Base-by-base conservation (phyloP, 225 moss, liverwort and hornwort species). In the Bryum argenteum region DNA sequence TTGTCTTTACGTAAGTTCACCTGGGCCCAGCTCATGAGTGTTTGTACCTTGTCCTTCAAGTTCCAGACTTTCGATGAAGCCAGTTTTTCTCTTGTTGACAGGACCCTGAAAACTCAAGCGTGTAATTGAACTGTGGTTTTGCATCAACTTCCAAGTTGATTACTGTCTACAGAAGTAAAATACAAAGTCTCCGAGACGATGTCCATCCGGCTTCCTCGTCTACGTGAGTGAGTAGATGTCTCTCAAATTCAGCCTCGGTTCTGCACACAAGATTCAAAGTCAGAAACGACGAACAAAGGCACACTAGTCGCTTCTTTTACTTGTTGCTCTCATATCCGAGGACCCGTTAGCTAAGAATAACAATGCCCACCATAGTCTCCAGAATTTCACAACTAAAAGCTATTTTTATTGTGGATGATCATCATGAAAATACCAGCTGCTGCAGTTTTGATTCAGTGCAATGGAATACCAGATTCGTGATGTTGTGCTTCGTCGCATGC, bases 201-300 rank as follows among this genome's bases (percentile, higher is more conserved):
- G 60, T 8, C 17, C 67, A 50, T 15, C 53, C 47, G 64, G 8
- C 16, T 26, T 9, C 51, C 60, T 60, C 67, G 37, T 21, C 56
- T 39, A 72, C 9, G 72, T 45, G 57, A 85, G 76, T 18, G 82
- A 50, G 71, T 82, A 82, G 71, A 85, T 82, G 66, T 82, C 85
- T 55, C 85, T 76, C 74, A 85, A 63, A 47, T 77, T 76, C 63
- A 79, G 48, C 66, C 73, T 76, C 10, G 73, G 79, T 71, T 79
- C 85, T 85, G 85, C 85, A 82, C 82, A 82, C 17, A 71, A 58
- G 41, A 65, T 48, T 45, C 47, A 40, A 53, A 64, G 40, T 82
- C 19, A 78, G 75, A 57, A 19, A 43, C 16, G 11, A 33, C 33
- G n/a, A n/a, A n/a, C n/a, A 0, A 41, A 53, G 10, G 5, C 8